phyloP scores from a whole-genome alignment of 108 stramenopile species.

The Cyclotella choctawhatcheeana region DNA sequence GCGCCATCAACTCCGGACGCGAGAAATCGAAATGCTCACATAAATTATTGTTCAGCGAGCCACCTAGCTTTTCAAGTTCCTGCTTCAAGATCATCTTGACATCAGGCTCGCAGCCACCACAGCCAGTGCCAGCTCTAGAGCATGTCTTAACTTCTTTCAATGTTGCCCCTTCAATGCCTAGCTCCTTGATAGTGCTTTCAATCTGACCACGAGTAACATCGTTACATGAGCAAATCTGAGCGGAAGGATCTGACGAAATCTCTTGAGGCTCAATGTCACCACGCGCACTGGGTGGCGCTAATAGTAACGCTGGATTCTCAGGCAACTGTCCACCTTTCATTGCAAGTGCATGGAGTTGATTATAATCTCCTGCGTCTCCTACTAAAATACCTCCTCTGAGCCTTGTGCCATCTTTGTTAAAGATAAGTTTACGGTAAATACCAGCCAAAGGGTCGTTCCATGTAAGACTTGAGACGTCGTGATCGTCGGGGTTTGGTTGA shows the following conservation, averaged over 20 bases:
- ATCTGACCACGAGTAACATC: conserved; percentile 87
- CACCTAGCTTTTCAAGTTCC: conserved; percentile 84
- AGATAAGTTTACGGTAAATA: conserved; percentile 94
- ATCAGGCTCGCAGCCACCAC: conserved; percentile 93
- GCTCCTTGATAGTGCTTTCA: conserved; percentile 64
- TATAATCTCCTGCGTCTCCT: conserved; percentile 92
- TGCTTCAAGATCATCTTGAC: conserved; percentile 79
- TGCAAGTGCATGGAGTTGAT: conserved; percentile 79
- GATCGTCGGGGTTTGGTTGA: conserved; percentile 82
- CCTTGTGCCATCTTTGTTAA: conserved; percentile 89
- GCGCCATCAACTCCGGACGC: conserved; percentile 89
- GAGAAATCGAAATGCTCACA: conserved; percentile 92
- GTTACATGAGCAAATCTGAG: conserved; percentile 94
- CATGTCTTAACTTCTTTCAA: conserved; percentile 80
- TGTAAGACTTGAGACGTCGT: conserved; percentile 79
- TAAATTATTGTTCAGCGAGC: conserved; percentile 79
- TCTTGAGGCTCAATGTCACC: conserved; percentile 56
- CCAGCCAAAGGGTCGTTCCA: conserved; percentile 91
- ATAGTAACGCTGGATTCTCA: conserved; percentile 72
- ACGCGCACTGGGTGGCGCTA: conserved; percentile 71
- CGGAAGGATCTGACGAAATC: conserved; percentile 63
- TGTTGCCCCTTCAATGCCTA: conserved; percentile 79
- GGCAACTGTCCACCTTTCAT: conserved; percentile 69
- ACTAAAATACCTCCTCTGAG: conserved; percentile 93
- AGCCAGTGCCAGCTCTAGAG: conserved; percentile 91